Evolutionary conservation across 768 basidiomycete genomes (phyloP).

Genomic region (Lactifluus subvellereus): DNA sequence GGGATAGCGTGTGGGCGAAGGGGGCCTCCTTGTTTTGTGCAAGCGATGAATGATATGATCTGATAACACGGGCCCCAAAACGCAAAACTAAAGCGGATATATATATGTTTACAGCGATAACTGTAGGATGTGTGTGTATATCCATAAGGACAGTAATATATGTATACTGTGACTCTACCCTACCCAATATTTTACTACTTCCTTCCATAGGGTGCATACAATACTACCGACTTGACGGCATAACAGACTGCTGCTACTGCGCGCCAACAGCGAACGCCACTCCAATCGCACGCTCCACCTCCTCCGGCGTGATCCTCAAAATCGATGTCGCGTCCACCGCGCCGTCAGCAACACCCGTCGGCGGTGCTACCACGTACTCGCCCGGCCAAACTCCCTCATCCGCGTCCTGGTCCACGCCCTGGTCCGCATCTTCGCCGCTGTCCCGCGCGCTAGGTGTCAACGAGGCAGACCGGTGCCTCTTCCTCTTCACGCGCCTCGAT

Average conservation of each 20-base stretch:
- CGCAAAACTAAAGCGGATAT: too few relatives aligned
- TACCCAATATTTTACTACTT: neutral
- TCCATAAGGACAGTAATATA: too few relatives aligned
- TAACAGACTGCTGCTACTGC: neutral
- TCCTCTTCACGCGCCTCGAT: neutral
- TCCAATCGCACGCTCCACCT: conserved; percentile 15
- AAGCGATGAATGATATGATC: too few relatives aligned
- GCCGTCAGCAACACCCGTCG: neutral
- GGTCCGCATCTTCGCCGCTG: neutral
- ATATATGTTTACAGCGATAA: too few relatives aligned
- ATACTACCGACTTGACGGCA: neutral
- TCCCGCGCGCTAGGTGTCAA: neutral
- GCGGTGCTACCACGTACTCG: neutral
- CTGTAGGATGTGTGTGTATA: neutral
- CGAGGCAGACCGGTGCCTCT: neutral
- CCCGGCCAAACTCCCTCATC: conserved; percentile 8
- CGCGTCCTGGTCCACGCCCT: neutral
- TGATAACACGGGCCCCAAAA: too few relatives aligned
- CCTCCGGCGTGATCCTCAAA: conserved; percentile 9
- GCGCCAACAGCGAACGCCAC: conserved; percentile 5
- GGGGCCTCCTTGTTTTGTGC: too few relatives aligned
- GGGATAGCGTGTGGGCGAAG: too few relatives aligned
- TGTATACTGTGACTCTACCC: too few relatives aligned
- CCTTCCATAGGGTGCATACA: neutral
- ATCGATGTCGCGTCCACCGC: neutral